Conservation (phyloP, 2,329 filamentous ascomycete species). For the Fusarium illudens region DNA sequence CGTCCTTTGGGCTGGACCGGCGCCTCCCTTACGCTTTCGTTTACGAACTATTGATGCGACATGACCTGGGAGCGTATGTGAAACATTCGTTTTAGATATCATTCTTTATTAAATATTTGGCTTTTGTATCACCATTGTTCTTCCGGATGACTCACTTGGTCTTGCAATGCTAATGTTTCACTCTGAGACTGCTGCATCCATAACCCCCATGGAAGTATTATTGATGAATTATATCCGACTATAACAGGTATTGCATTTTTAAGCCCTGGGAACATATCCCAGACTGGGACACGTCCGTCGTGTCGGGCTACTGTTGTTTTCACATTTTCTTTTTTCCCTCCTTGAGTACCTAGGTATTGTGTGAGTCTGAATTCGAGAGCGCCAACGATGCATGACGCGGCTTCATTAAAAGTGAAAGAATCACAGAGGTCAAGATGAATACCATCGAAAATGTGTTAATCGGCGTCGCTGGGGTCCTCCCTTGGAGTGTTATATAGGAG, state of each 20-base stretch:
- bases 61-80: not conserved
- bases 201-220: no score
- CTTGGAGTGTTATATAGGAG: not conserved
- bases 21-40: constrained; percentile 22
- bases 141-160: not conserved
- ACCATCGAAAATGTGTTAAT: not conserved
- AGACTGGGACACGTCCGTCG: no score
- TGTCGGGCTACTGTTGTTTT: no score
- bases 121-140: not conserved
- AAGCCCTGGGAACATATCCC: no score
- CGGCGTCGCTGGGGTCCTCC: not conserved
- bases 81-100: not conserved
- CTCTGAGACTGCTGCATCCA: not conserved
- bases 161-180: not conserved
- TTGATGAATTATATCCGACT: not conserved
- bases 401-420: not conserved
- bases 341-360: no score
- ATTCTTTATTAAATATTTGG: not conserved
- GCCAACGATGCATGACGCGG: not conserved
- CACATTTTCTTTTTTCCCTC: no score
- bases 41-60: not conserved
- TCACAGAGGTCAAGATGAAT: not conserved
- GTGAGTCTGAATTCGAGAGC: not conserved
- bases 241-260: not conserved
- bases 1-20: not conserved